These are phyloP conservation scores for Bauhinia variegata DNA, from an alignment of 306 rosid species.

Conservation along the genomic window DNA sequence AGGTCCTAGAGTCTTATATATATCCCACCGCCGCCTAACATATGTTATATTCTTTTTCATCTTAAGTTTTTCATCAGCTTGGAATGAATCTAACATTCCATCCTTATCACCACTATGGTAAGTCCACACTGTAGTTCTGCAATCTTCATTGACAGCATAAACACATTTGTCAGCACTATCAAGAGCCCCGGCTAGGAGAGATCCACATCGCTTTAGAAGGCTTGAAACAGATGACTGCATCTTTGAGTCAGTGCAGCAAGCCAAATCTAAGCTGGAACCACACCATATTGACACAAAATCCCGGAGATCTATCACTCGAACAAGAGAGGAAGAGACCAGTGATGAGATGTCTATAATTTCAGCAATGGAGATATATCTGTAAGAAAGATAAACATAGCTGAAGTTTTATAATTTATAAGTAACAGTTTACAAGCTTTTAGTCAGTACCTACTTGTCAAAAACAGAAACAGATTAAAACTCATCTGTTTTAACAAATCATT, in stretches of 20 bases:
- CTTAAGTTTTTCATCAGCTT: slow-evolving; percentile 73
- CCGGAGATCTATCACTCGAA: slow-evolving; percentile 70
- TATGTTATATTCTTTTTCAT: slow-evolving; percentile 73
- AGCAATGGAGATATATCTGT: slow-evolving; percentile 81
- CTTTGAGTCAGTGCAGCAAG: slow-evolving; percentile 50
- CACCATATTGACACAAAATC: slow-evolving; percentile 76
- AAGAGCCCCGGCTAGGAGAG: slow-evolving; percentile 55
- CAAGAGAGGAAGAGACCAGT: slow-evolving; percentile 58
- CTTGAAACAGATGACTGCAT: slow-evolving; percentile 40
- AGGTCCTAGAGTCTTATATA: slow-evolving; percentile 70
- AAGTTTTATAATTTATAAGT: slow-evolving; percentile 1
- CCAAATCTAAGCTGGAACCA: slow-evolving; percentile 55
- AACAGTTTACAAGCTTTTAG: background rate
- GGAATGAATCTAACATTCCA: slow-evolving; percentile 75
- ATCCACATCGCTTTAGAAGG: slow-evolving; percentile 67
- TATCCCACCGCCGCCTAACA: slow-evolving; percentile 64
- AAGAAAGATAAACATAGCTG: slow-evolving; percentile 14
- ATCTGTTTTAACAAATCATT: background rate
- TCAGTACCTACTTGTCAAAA: slow-evolving; percentile 11
- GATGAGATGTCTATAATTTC: slow-evolving; percentile 72
- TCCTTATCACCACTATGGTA: slow-evolving; percentile 61
- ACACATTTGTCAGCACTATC: slow-evolving; percentile 60
- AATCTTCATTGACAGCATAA: slow-evolving; percentile 72
- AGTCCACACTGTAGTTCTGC: slow-evolving; percentile 89
- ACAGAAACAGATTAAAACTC: slow-evolving; percentile 11